These are phyloP conservation scores for Arabidopsis lyrata DNA, from an alignment of 441 rosid genomes.

Conservation along the genomic window DNA sequence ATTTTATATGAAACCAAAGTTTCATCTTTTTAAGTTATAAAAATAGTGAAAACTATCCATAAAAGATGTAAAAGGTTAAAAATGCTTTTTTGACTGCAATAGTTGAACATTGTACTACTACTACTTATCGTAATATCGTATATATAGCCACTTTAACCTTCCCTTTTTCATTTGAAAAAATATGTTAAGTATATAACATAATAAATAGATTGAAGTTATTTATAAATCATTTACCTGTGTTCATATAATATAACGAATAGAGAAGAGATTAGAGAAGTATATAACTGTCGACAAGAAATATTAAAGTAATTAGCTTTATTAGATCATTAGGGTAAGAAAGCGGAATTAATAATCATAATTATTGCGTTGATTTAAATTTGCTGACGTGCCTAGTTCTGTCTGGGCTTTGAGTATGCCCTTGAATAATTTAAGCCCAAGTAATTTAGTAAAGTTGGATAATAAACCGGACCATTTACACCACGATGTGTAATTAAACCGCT, in stretches of 20 bases:
- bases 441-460: constrained; percentile 7
- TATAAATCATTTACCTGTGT: not conserved
- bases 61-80: constrained; percentile 43
- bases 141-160: constrained; percentile 32
- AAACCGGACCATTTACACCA: not conserved
- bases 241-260: not conserved
- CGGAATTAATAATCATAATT: not conserved
- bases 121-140: constrained; percentile 35
- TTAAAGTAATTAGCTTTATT: not conserved
- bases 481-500: not conserved
- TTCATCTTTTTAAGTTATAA: constrained; percentile 38
- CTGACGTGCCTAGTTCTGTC: not conserved
- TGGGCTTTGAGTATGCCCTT: constrained; percentile 21
- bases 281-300: not conserved
- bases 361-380: not conserved
- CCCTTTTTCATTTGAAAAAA: not conserved
- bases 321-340: not conserved
- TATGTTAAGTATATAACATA: not conserved
- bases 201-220: not conserved
- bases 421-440: not conserved
- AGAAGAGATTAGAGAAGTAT: not conserved
- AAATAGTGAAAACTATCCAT: constrained; percentile 40
- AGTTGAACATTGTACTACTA: constrained; percentile 43
- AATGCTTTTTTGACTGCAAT: constrained; percentile 47
- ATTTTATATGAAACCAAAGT: constrained; percentile 27